Evolutionary conservation across 1,284 basidiomycete species (phyloP).

Genomic region (Singerocomus rubriflavus): DNA sequence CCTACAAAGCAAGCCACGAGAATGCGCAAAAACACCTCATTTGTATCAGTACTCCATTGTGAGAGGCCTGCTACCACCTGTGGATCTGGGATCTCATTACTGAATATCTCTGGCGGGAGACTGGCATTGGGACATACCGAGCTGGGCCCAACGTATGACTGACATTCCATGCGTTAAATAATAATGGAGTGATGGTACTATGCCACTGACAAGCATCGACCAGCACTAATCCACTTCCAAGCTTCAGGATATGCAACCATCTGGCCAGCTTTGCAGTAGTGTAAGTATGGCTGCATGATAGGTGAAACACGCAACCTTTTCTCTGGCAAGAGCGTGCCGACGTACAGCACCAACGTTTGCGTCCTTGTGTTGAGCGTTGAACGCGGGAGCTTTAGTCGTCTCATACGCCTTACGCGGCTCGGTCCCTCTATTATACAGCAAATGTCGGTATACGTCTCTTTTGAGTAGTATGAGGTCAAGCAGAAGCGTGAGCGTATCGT

Average conservation of each 20-base stretch:
- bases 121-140: slow-evolving; percentile 40
- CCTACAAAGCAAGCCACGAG: slow-evolving; percentile 63
- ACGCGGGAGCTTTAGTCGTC: slow-evolving; percentile 1
- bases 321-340: slow-evolving; percentile 10
- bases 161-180: slow-evolving; percentile 10
- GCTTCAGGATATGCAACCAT: slow-evolving; percentile 52
- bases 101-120: not conserved
- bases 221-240: slow-evolving; percentile 56
- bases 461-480: slow-evolving; percentile 88
- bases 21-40: slow-evolving; percentile 52
- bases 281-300: slow-evolving; percentile 6
- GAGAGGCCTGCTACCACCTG: slow-evolving; percentile 34
- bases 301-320: slow-evolving; percentile 21
- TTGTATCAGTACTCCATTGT: slow-evolving; percentile 48
- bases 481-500: slow-evolving; percentile 73
- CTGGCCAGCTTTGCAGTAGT: slow-evolving; percentile 48
- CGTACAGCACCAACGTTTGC: not conserved
- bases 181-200: not conserved
- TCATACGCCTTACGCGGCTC: slow-evolving; percentile 47
- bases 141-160: slow-evolving; percentile 77
- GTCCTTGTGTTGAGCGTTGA: not conserved
- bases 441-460: slow-evolving; percentile 81
- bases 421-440: slow-evolving; percentile 84
- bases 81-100: slow-evolving; percentile 35
- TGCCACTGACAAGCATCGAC: slow-evolving; percentile 67